phyloP scores from a whole-genome alignment of 129 eudicot species.

The Lactuca sativa region DNA sequence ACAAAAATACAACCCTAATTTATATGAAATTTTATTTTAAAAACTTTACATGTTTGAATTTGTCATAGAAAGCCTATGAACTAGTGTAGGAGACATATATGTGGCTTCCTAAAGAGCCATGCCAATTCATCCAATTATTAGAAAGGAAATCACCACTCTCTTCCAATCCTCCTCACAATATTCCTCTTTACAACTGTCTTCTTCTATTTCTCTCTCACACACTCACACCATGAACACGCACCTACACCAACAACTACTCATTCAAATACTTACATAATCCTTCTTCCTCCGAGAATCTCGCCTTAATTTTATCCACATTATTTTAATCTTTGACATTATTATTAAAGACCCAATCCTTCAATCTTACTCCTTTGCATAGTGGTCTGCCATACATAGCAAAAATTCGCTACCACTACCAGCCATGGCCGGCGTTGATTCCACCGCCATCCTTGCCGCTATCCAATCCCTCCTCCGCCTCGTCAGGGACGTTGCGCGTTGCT shows the following conservation, averaged over 20 bases:
- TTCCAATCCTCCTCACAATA: conserved; percentile 29
- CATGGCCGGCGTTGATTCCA: conserved; percentile 59
- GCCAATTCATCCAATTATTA: conserved; percentile 24
- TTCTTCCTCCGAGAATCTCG: conserved; percentile 33
- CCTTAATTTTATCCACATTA: conserved; percentile 13
- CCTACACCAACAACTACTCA: conserved; percentile 3
- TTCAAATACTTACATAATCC: conserved; percentile 17
- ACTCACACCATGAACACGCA: conserved; percentile 21
- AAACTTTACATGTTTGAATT: too few species aligned
- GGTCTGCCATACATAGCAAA: conserved; percentile 4
- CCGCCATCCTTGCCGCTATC: conserved; percentile 27
- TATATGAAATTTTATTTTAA: too few species aligned
- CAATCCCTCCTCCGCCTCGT: conserved; percentile 60
- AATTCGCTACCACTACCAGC: conserved; percentile 15
- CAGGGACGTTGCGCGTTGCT: conserved; percentile 46
- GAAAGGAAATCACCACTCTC: conserved; percentile 12
- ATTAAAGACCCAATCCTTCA: conserved; percentile 8
- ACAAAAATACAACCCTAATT: too few species aligned
- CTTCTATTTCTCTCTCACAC: conserved; percentile 15
- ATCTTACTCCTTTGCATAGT: neutral
- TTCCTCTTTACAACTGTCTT: conserved; percentile 42
- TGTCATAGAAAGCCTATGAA: too few species aligned
- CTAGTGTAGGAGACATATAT: neutral
- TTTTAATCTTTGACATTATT: neutral
- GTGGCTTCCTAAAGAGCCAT: neutral